Conservation (phyloP, 176 grass and related monocot genomes). For the Luzula sylvatica region DNA sequence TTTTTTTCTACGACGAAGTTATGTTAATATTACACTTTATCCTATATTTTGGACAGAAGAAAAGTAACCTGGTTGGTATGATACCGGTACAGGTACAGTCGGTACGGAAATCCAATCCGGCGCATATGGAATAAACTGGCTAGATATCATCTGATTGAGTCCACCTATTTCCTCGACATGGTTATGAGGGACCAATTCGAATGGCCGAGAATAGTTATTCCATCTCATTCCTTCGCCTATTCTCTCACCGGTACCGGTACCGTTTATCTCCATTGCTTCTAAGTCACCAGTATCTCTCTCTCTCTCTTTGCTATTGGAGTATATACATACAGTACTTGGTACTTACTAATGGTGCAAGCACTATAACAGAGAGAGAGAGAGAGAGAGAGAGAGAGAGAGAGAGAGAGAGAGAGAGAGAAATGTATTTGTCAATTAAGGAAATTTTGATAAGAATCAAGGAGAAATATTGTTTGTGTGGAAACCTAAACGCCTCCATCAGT, state of each 20-base stretch:
- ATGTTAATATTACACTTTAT: neutral
- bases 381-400: neutral
- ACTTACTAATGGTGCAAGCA: neutral
- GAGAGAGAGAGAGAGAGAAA: neutral
- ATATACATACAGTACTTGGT: too few species aligned
- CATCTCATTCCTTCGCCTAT: too few species aligned
- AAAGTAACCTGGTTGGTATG: slow-evolving; percentile 4
- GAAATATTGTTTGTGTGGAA: neutral
- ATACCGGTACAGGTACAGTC: neutral
- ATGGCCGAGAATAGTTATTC: too few species aligned
- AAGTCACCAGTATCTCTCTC: neutral
- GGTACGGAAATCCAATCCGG: neutral
- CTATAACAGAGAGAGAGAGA: neutral
- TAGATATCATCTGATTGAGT: neutral
- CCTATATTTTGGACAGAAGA: neutral
- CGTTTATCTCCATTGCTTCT: neutral
- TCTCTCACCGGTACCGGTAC: neutral
- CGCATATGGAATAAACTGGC: slow-evolving; percentile 9
- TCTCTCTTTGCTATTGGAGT: neutral
- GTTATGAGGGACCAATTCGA: too few species aligned
- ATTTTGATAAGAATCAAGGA: neutral
- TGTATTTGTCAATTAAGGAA: slow-evolving; percentile 15
- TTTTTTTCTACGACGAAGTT: neutral
- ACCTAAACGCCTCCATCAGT: slow-evolving; percentile 19
- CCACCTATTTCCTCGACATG: neutral